Evolutionary conservation across 257 asterid species (phyloP).

Genomic region (Fraxinus excelsior): DNA sequence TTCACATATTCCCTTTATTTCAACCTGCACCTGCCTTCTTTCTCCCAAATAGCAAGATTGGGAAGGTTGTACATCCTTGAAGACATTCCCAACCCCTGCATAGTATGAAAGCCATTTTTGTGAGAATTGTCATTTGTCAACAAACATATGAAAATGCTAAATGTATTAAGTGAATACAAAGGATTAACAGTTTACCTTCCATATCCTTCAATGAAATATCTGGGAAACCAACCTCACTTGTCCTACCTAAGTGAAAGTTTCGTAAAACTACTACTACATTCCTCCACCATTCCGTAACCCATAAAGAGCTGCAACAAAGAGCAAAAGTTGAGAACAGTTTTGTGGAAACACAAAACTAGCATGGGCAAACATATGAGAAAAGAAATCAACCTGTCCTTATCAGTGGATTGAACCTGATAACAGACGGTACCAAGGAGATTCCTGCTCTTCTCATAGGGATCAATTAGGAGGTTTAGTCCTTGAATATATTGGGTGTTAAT

Average conservation of each 20-base stretch:
- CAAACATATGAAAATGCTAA: background rate
- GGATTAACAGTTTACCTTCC: constrained; percentile 29
- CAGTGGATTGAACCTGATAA: constrained; percentile 48
- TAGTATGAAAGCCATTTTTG: constrained; percentile 18
- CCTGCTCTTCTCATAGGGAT: constrained; percentile 53
- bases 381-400: constrained; percentile 49
- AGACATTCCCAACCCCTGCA: constrained; percentile 46
- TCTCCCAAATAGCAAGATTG: constrained; percentile 49
- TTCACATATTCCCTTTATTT: constrained; percentile 47
- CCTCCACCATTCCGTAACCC: constrained; percentile 67
- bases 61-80: constrained; percentile 41
- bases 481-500: constrained; percentile 31
- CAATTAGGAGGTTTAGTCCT: constrained; percentile 37
- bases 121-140: background rate
- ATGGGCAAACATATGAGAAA: background rate
- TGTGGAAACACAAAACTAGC: background rate
- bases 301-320: constrained; percentile 46
- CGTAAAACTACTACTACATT: constrained; percentile 34
- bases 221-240: constrained; percentile 33
- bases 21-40: constrained; percentile 54
- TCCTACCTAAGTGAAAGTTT: constrained; percentile 26
- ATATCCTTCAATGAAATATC: constrained; percentile 16
- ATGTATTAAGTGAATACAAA: constrained; percentile 15
- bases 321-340: constrained; percentile 3
- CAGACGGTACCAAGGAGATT: constrained; percentile 45